phyloP scores from a whole-genome alignment of 805 yeast species.

The Yarrowia phangngaensis region DNA sequence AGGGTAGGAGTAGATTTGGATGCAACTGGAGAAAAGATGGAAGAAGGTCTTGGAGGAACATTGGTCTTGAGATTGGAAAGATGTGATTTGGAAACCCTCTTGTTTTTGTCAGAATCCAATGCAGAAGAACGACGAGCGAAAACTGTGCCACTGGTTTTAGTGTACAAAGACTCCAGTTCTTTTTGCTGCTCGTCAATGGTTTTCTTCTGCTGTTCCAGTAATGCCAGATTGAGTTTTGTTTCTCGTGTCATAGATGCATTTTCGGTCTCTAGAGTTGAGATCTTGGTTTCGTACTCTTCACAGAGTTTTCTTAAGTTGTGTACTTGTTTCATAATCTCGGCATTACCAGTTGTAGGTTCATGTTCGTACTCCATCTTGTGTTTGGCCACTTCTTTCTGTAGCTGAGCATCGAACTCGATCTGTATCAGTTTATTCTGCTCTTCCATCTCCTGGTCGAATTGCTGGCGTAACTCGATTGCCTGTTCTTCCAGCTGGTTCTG shows the following conservation, averaged over 20 bases:
- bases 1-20: slow-evolving; percentile 5
- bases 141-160: slow-evolving; percentile 13
- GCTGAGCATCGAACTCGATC: slow-evolving; percentile 11
- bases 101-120: slow-evolving; percentile 5
- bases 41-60: neutral
- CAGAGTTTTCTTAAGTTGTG: slow-evolving; percentile 12
- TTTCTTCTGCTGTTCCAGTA: slow-evolving; percentile 12
- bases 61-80: slow-evolving; percentile 7
- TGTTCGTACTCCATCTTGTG: slow-evolving; percentile 5
- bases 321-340: slow-evolving; percentile 10
- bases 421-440: slow-evolving; percentile 11
- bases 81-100: neutral
- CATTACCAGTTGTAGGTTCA: neutral
- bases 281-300: slow-evolving; percentile 1
- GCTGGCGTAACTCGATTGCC: slow-evolving; percentile 1
- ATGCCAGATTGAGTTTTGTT: slow-evolving; percentile 7
- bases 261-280: slow-evolving; percentile 5
- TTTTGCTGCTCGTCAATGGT: slow-evolving; percentile 8
- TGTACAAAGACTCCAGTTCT: slow-evolving; percentile 8
- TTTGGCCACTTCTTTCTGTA: slow-evolving; percentile 5
- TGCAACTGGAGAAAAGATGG: slow-evolving; percentile 23
- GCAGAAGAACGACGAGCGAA: neutral
- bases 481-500: slow-evolving; percentile 6
- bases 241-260: slow-evolving; percentile 10
- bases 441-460: slow-evolving; percentile 14